Evolutionary conservation across 305 asterid genomes (phyloP).

Genomic region (Rubia balearica): DNA sequence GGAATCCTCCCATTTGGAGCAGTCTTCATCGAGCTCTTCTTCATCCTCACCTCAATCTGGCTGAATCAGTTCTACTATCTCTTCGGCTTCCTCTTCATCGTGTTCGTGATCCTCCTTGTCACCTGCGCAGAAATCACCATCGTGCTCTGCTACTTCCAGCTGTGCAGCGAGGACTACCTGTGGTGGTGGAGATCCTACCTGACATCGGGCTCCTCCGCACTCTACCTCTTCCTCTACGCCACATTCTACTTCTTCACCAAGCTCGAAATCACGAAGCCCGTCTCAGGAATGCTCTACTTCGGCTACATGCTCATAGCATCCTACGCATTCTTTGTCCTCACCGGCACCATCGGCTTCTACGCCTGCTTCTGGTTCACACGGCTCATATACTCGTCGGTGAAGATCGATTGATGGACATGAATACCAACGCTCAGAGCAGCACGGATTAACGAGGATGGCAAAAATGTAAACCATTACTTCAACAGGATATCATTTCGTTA

Average conservation of each 20-base stretch:
- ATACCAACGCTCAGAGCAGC: not conserved
- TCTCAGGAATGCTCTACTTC: constrained; percentile 55
- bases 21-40: constrained; percentile 63
- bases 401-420: constrained; percentile 43
- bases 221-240: constrained; percentile 69
- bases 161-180: constrained; percentile 59
- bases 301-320: constrained; percentile 72
- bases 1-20: constrained; percentile 71
- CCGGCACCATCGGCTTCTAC: constrained; percentile 65
- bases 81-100: constrained; percentile 64
- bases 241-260: constrained; percentile 68
- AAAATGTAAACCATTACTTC: not conserved
- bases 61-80: constrained; percentile 71
- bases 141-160: constrained; percentile 68
- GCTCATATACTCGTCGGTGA: constrained; percentile 66
- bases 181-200: constrained; percentile 85
- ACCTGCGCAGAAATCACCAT: constrained; percentile 63
- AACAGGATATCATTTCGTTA: not conserved
- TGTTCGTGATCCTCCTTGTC: constrained; percentile 49
- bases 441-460: not conserved
- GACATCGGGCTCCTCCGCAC: constrained; percentile 66
- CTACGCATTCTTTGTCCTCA: constrained; percentile 51
- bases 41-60: constrained; percentile 67
- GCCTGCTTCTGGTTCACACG: constrained; percentile 70
- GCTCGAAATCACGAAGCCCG: constrained; percentile 61